These are phyloP conservation scores for Fraxinus velutina DNA, from an alignment of 305 asterid species.

Conservation along the genomic window DNA sequence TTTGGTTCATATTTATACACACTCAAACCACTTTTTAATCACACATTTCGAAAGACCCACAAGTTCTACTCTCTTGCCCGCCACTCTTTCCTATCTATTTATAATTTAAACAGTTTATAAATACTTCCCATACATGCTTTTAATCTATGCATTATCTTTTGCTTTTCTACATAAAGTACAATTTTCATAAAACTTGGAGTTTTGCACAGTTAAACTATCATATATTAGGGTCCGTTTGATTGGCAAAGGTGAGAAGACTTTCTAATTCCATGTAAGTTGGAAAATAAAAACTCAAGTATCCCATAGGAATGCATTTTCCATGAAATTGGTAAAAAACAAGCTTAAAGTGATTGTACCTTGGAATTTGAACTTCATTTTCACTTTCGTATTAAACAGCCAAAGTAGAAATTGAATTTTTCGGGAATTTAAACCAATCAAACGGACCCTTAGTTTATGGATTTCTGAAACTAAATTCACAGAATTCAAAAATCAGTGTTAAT, in stretches of 20 bases:
- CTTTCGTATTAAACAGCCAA: too few species aligned
- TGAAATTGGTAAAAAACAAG: too few species aligned
- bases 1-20: not conserved
- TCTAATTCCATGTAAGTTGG: too few species aligned
- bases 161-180: not conserved
- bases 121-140: not conserved
- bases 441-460: not conserved
- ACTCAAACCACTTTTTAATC: not conserved
- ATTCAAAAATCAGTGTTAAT: not conserved
- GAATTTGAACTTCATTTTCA: too few species aligned
- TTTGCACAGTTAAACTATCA: not conserved
- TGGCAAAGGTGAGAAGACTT: too few species aligned
- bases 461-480: not conserved
- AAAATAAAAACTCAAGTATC: too few species aligned
- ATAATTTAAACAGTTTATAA: too few species aligned
- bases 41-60: not conserved
- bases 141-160: not conserved
- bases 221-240: not conserved
- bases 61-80: not conserved
- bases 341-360: too few species aligned
- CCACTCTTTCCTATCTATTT: not conserved
- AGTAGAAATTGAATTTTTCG: too few species aligned
- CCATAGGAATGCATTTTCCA: too few species aligned
- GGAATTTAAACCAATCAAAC: too few species aligned
- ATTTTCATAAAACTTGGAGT: not conserved